A percentile compares a stretch with the other conserved stretches of the same genome.
phyloP scores from a whole-genome alignment of 2,329 filamentous ascomycete genomes.

The Calonectria pseudoreteaudii region DNA sequence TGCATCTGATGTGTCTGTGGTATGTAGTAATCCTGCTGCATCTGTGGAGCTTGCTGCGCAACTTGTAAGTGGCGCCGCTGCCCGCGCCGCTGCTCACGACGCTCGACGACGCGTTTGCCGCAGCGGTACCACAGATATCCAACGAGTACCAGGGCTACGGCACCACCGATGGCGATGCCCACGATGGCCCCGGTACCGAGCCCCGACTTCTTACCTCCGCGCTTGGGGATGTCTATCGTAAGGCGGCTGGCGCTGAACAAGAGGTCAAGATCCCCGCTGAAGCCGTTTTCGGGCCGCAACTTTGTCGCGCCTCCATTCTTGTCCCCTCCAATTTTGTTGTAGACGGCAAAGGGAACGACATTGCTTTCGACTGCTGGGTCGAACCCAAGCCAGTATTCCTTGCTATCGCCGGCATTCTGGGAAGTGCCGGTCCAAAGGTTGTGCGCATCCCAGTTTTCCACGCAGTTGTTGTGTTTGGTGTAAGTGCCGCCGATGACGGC shows the following conservation, averaged over 20 bases:
- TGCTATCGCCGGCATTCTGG: conserved; percentile 52
- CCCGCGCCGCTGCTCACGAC: conserved; percentile 4
- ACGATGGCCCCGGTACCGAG: conserved; percentile 51
- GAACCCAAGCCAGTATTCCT: conserved; percentile 60
- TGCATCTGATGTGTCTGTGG: not conserved
- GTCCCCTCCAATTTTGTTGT: conserved; percentile 1
- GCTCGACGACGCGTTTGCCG: conserved; percentile 12
- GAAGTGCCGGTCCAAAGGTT: conserved; percentile 63
- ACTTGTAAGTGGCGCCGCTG: not conserved
- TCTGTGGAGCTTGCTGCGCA: not conserved
- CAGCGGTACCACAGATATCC: conserved; percentile 29
- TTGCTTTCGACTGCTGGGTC: conserved; percentile 46
- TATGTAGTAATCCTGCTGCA: not conserved
- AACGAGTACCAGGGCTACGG: conserved; percentile 37
- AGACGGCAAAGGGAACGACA: conserved; percentile 5
- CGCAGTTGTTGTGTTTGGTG: conserved; percentile 55
- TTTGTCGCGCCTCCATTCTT: conserved; percentile 3
- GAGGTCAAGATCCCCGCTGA: not conserved
- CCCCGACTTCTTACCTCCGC: not conserved
- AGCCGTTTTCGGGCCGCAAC: not conserved
- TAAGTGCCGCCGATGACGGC: conserved; percentile 70
- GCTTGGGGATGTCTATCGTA: not conserved
- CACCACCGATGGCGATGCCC: conserved; percentile 55
- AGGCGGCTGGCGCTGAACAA: no score
- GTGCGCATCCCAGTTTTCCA: conserved; percentile 61